phyloP scores from a whole-genome alignment of 2,329 filamentous ascomycete species.

The Trichoderma citrinoviride region DNA sequence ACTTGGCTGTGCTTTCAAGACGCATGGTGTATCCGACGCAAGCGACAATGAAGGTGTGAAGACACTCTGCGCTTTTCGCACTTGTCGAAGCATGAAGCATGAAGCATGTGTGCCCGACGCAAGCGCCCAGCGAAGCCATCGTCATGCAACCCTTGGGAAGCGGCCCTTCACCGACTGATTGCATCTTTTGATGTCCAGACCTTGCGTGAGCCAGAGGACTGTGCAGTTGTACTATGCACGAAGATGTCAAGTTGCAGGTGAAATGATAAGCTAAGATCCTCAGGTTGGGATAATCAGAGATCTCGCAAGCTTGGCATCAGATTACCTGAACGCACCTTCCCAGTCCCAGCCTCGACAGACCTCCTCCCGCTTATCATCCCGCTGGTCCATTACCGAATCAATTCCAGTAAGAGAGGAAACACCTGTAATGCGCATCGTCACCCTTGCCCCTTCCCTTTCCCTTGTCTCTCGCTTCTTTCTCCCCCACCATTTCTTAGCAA shows the following conservation, averaged over 20 bases:
- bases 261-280: too few species aligned
- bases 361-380: background rate
- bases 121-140: background rate
- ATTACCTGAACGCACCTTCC: too few species aligned
- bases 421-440: background rate
- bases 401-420: conserved; percentile 11
- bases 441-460: background rate
- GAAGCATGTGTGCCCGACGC: conserved; percentile 13
- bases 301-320: background rate
- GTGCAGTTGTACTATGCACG: background rate
- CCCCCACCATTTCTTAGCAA: too few species aligned
- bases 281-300: too few species aligned
- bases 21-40: background rate
- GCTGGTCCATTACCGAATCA: conserved; percentile 17
- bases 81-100: background rate
- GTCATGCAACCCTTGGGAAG: background rate
- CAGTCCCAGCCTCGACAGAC: background rate
- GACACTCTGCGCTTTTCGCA: too few species aligned
- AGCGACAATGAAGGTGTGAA: background rate
- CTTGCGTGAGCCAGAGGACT: background rate
- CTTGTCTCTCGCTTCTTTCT: background rate
- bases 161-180: conserved; percentile 12
- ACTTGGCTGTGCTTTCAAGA: background rate
- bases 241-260: too few species aligned
- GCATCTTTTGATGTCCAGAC: background rate